A percentile compares a stretch with the other conserved stretches of the same genome.
Evolutionary conservation across 1,284 basidiomycete genomes (phyloP).

Genomic region (Microbotryum silenes-acaulis): DNA sequence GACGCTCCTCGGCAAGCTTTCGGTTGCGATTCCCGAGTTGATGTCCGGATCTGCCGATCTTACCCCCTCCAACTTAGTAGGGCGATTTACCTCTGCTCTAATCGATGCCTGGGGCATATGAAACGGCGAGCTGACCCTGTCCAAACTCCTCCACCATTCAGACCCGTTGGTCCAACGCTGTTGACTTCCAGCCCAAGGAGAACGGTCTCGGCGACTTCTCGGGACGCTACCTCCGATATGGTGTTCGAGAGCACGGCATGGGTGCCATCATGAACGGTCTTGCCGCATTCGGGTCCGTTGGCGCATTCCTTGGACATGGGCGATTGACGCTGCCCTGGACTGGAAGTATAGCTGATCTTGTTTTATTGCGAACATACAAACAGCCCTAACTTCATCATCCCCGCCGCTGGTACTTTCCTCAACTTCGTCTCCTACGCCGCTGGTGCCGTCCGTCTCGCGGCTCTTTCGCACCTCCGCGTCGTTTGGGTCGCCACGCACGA

Average conservation of each 20-base stretch:
- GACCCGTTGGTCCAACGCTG: slow-evolving; percentile 66
- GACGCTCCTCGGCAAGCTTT: slow-evolving; percentile 71
- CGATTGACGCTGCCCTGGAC: neutral
- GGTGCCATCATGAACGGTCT: slow-evolving; percentile 68
- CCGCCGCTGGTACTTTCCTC: slow-evolving; percentile 41
- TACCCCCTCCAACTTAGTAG: slow-evolving; percentile 27
- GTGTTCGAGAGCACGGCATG: slow-evolving; percentile 97
- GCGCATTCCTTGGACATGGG: neutral
- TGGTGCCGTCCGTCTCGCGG: slow-evolving; percentile 84
- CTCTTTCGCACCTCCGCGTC: slow-evolving; percentile 79
- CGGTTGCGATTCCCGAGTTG: slow-evolving; percentile 64
- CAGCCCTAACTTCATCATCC: slow-evolving; percentile 33
- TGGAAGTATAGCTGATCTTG: neutral
- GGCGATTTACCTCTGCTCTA: neutral
- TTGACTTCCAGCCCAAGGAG: slow-evolving; percentile 87
- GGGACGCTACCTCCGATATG: slow-evolving; percentile 88
- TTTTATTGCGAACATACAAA: slow-evolving; percentile 5
- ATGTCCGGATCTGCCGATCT: slow-evolving; percentile 36
- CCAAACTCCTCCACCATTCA: slow-evolving; percentile 41
- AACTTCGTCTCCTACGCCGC: slow-evolving; percentile 88
- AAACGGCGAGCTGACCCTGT: neutral
- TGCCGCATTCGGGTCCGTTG: slow-evolving; percentile 31
- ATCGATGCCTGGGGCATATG: slow-evolving; percentile 39
- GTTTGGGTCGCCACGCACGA: slow-evolving; percentile 74
- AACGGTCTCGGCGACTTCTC: slow-evolving; percentile 74